Conservation (phyloP, 1,284 basidiomycete genomes). For the Ustilago loliicola region DNA sequence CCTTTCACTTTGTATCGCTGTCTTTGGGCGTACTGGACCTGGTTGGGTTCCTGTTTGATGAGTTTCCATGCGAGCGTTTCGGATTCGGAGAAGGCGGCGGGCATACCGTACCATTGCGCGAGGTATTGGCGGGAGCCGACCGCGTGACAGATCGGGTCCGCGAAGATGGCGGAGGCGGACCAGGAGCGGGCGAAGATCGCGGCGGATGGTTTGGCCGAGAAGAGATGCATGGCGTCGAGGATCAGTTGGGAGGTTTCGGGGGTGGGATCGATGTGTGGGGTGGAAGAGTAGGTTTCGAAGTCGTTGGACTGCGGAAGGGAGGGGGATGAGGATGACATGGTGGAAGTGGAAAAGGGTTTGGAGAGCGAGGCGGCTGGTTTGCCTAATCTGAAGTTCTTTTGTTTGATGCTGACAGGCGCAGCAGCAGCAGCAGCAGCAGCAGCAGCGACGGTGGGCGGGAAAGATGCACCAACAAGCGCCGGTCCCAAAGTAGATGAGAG, state of each 20-base stretch:
- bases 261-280: constrained; percentile 12
- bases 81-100: constrained; percentile 75
- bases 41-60: constrained; percentile 74
- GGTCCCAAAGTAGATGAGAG: background rate
- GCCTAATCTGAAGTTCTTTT: constrained; percentile 24
- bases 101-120: constrained; percentile 77
- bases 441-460: background rate
- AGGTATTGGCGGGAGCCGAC: constrained; percentile 29
- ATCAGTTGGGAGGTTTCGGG: constrained; percentile 19
- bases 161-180: constrained; percentile 76
- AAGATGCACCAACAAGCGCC: too few relatives aligned
- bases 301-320: background rate
- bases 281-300: background rate
- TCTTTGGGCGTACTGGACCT: constrained; percentile 76
- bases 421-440: background rate
- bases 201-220: constrained; percentile 75
- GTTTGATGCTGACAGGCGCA: background rate
- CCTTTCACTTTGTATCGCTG: constrained; percentile 74
- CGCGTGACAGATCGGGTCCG: constrained; percentile 70
- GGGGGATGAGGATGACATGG: constrained; percentile 23
- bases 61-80: constrained; percentile 75
- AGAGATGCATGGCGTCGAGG: constrained; percentile 72
- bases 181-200: constrained; percentile 77
- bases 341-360: constrained; percentile 19
- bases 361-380: constrained; percentile 13